Conservation (phyloP, 208 protist genomes). For the Crithidia bombi region DNA sequence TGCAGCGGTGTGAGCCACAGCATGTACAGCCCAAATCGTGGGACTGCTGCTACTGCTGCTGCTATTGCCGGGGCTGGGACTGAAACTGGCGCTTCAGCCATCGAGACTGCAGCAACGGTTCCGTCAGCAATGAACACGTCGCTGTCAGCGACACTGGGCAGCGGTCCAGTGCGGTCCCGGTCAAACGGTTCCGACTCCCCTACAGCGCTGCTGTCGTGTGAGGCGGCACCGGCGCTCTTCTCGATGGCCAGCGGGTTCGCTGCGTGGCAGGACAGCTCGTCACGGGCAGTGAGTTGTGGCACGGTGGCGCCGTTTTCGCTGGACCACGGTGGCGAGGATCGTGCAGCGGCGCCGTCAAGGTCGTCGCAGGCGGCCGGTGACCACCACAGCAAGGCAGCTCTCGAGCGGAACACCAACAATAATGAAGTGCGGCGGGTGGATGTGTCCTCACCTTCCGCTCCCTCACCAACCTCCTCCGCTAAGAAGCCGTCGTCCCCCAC, state of each 20-base stretch:
- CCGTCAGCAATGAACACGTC: not conserved
- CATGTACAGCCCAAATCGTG: not conserved
- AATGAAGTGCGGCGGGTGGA: not conserved
- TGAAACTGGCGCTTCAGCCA: too few species aligned
- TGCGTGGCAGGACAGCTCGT: constrained; percentile 5
- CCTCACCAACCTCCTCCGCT: not conserved
- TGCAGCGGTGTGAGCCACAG: not conserved
- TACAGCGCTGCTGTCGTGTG: constrained; percentile 16
- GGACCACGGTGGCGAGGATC: not conserved
- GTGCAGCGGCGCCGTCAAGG: not conserved
- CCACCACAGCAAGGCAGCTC: not conserved
- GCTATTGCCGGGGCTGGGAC: not conserved
- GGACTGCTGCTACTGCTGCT: not conserved
- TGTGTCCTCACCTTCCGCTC: not conserved
- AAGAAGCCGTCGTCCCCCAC: not conserved
- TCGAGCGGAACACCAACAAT: not conserved
- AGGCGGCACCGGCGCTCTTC: constrained; percentile 25
- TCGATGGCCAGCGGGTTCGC: constrained; percentile 12
- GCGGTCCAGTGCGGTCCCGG: not conserved
- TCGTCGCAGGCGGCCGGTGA: not conserved
- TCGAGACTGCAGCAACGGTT: not conserved
- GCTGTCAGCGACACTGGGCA: not conserved
- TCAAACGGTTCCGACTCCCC: constrained; percentile 6
- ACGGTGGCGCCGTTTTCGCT: constrained; percentile 2
- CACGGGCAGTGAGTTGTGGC: not conserved